A percentile compares a stretch with the other conserved stretches of the same genome.
phyloP scores from a whole-genome alignment of 1,139 yeast species.

The Hanseniaspora sp. region DNA sequence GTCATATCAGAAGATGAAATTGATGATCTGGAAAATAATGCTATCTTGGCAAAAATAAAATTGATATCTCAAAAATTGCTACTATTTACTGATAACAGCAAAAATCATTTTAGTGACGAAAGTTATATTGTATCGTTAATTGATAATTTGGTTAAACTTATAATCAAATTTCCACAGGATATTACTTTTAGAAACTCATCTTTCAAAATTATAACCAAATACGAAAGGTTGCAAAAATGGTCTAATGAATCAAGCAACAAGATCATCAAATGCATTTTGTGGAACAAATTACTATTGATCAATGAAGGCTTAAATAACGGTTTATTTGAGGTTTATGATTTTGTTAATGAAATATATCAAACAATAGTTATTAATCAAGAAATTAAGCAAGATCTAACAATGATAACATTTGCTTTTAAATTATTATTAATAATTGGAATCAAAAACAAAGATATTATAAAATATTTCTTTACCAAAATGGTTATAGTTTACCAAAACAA shows the following conservation, averaged over 20 bases:
- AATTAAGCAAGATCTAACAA: not conserved
- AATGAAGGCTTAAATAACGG: conserved; percentile 21
- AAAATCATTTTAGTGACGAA: conserved; percentile 65
- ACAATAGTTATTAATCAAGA: not conserved
- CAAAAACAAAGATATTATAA: conserved; percentile 47
- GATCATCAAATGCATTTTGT: conserved; percentile 48
- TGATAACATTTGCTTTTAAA: conserved; percentile 53
- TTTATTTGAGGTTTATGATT: conserved; percentile 11
- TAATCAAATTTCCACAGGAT: conserved; percentile 8
- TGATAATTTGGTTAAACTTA: conserved; percentile 41
- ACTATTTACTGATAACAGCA: conserved; percentile 76
- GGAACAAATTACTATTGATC: conserved; percentile 50
- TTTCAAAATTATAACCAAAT: conserved; percentile 54
- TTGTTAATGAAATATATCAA: conserved; percentile 9
- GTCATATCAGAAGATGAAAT: conserved; percentile 1
- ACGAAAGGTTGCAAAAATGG: conserved; percentile 77
- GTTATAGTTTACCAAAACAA: conserved; percentile 48
- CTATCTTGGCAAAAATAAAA: not conserved
- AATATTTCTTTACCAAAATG: conserved; percentile 44
- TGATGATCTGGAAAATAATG: not conserved
- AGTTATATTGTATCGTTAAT: conserved; percentile 54
- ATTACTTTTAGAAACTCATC: conserved; percentile 25
- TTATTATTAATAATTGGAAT: conserved; percentile 62
- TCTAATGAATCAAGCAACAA: conserved; percentile 56
- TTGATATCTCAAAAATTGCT: conserved; percentile 55